Conservation (phyloP, 2,329 filamentous ascomycete species). For the Hypoxylon rubiginosum region DNA sequence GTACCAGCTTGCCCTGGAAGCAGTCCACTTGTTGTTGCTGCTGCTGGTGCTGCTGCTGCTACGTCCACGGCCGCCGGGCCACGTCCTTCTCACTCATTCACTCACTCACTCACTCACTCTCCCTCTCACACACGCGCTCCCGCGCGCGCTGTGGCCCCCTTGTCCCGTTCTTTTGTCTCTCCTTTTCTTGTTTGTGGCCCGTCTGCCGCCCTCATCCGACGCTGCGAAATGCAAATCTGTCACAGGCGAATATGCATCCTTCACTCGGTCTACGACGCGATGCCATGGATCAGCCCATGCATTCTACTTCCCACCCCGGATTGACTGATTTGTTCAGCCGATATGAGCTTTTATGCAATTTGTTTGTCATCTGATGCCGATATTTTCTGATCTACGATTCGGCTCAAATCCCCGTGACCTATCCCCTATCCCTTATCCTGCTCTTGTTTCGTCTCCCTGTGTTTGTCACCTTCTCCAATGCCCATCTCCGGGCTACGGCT, state of each 20-base stretch:
- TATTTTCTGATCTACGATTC: constrained; percentile 37
- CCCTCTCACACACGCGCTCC: background rate
- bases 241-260: constrained; percentile 45
- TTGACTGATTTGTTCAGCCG: constrained; percentile 47
- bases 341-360: constrained; percentile 44
- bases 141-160: constrained; percentile 11
- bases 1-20: constrained; percentile 11
- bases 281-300: constrained; percentile 45
- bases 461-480: constrained; percentile 36
- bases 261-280: constrained; percentile 45
- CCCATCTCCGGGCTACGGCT: constrained; percentile 39
- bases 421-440: constrained; percentile 25
- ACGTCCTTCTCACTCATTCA: constrained; percentile 8
- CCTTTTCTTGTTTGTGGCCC: constrained; percentile 39
- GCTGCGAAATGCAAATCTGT: constrained; percentile 45
- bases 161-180: constrained; percentile 23
- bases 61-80: constrained; percentile 22
- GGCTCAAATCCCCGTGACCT: constrained; percentile 38
- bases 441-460: constrained; percentile 11
- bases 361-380: constrained; percentile 45
- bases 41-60: constrained; percentile 4
- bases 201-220: constrained; percentile 45
- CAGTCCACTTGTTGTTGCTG: background rate
- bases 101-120: too few relatives aligned
- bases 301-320: constrained; percentile 37